Conservation (phyloP, 768 basidiomycete genomes). For the Mycena crocata region DNA sequence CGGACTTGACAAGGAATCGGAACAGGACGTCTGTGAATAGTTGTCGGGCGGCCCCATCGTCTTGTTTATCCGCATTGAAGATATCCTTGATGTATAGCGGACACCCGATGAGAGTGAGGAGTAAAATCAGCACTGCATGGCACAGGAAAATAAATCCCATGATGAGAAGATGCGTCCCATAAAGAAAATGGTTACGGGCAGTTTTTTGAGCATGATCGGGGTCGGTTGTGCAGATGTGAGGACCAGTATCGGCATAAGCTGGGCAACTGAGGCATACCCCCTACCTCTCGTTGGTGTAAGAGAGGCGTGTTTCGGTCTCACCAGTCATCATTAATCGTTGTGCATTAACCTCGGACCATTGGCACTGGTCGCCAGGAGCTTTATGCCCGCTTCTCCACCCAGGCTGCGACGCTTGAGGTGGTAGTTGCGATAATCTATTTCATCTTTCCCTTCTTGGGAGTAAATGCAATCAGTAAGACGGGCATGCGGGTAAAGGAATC, state of each 20-base stretch:
- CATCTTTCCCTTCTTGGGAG: slow-evolving; percentile 11
- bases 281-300: background rate
- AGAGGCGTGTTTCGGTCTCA: background rate
- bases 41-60: slow-evolving; percentile 15
- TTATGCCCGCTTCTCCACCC: slow-evolving; percentile 1
- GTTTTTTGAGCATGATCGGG: no score
- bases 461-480: slow-evolving; percentile 8
- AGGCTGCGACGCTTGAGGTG: slow-evolving; percentile 2
- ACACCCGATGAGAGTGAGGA: background rate
- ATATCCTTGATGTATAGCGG: background rate
- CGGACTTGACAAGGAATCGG: background rate
- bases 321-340: slow-evolving; percentile 11
- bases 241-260: slow-evolving; percentile 7
- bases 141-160: no score
- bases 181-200: no score
- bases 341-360: slow-evolving; percentile 13
- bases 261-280: background rate
- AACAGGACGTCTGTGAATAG: slow-evolving; percentile 1
- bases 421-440: background rate
- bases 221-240: background rate
- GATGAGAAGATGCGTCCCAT: no score
- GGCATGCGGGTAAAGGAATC: slow-evolving; percentile 14
- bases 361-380: slow-evolving; percentile 1
- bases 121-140: no score
- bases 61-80: slow-evolving; percentile 20